Evolutionary conservation across 1,139 yeast genomes (phyloP).

Genomic region (Scheffersomyces titani): DNA sequence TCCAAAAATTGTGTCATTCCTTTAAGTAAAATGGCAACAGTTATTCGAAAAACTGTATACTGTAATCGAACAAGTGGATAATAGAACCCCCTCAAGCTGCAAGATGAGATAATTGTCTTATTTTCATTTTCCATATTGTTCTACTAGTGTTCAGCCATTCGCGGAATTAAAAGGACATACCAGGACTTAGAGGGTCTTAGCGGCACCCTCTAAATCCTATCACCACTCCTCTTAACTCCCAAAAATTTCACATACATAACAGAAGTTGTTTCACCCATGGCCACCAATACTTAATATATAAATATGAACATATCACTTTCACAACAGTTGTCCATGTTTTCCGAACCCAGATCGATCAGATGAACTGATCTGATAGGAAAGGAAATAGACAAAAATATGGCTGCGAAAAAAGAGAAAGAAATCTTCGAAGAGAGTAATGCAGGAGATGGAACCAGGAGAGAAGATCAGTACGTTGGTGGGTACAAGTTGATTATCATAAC

Average conservation of each 20-base stretch:
- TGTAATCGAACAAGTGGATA: neutral
- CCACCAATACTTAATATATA: neutral
- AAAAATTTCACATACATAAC: neutral
- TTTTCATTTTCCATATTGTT: neutral
- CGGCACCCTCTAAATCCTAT: neutral
- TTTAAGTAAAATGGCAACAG: neutral
- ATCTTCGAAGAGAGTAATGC: constrained; percentile 14
- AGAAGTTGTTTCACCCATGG: neutral
- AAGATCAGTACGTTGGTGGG: constrained; percentile 13
- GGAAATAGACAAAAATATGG: neutral
- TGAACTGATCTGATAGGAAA: too few species aligned
- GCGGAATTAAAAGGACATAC: neutral
- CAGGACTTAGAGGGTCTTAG: neutral
- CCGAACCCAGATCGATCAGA: neutral
- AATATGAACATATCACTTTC: neutral
- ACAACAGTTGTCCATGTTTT: neutral
- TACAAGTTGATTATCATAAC: constrained; percentile 7
- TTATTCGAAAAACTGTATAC: neutral
- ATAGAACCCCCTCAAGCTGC: neutral
- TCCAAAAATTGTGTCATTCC: neutral
- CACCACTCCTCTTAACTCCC: neutral
- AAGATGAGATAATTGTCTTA: neutral
- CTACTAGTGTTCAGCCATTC: neutral
- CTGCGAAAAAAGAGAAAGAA: neutral
- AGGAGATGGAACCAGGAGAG: constrained; percentile 16